A percentile compares a stretch with the other conserved stretches of the same genome.
These are phyloP conservation scores for Xylariaceae sp. DNA, from an alignment of 2,329 filamentous ascomycete genomes.

Conservation along the genomic window DNA sequence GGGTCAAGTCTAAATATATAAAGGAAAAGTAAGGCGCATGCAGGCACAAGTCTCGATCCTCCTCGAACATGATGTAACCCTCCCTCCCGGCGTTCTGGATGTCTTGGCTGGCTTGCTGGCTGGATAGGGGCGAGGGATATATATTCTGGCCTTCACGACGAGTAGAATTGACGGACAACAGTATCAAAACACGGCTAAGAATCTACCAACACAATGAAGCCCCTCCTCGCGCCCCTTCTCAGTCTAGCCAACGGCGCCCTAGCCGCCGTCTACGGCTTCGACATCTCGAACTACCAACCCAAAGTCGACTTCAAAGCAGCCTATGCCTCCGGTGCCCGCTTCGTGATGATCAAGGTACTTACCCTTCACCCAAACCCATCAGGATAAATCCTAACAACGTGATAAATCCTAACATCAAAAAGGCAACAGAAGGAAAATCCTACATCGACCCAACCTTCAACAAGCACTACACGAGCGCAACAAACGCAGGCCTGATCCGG, in stretches of 20 bases:
- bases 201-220: background rate
- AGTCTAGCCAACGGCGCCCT: constrained; percentile 21
- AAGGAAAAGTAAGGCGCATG: too few relatives aligned
- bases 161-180: background rate
- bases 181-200: too few relatives aligned
- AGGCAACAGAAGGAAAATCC: constrained; percentile 49
- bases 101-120: too few relatives aligned
- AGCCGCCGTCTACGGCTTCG: constrained; percentile 38
- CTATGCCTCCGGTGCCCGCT: constrained; percentile 37
- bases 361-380: background rate
- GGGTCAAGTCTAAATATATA: too few relatives aligned
- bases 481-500: constrained; percentile 47
- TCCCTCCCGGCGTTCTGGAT: too few relatives aligned
- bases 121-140: too few relatives aligned
- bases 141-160: too few relatives aligned
- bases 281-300: constrained; percentile 39
- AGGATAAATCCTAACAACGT: background rate
- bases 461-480: constrained; percentile 45
- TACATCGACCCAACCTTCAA: constrained; percentile 43
- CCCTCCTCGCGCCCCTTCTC: constrained; percentile 1
- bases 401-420: background rate
- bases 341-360: constrained; percentile 42
- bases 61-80: too few relatives aligned
- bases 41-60: too few relatives aligned
- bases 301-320: constrained; percentile 36